phyloP scores from a whole-genome alignment of 2,329 filamentous ascomycete genomes.

The Botrytis aclada region DNA sequence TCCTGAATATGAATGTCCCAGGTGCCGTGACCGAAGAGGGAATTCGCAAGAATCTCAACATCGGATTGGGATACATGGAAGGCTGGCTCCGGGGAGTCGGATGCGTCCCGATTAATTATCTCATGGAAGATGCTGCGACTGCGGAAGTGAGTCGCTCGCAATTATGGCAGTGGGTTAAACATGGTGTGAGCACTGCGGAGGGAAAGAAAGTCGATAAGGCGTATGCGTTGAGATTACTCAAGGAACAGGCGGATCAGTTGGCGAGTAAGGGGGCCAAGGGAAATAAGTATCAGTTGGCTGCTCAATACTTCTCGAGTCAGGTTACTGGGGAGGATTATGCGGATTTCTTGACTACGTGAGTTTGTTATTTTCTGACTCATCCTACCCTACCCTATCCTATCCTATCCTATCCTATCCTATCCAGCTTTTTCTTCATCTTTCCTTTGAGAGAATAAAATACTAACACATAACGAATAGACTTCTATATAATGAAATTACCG shows the following conservation, averaged over 20 bases:
- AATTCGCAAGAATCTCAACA: slow-evolving; percentile 96
- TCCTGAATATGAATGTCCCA: slow-evolving; percentile 97
- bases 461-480: slow-evolving; percentile 50
- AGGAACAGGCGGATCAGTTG: slow-evolving; percentile 78
- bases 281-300: slow-evolving; percentile 88
- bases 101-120: slow-evolving; percentile 94
- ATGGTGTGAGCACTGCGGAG: slow-evolving; percentile 72
- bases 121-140: slow-evolving; percentile 98
- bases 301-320: slow-evolving; percentile 88
- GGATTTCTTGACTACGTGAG: slow-evolving; percentile 87
- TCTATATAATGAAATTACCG: slow-evolving; percentile 84
- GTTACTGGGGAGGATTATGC: slow-evolving; percentile 97
- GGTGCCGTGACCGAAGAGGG: slow-evolving; percentile 89
- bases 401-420: background rate
- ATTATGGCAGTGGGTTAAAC: slow-evolving; percentile 91
- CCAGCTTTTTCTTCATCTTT: background rate
- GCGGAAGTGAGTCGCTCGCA: slow-evolving; percentile 93
- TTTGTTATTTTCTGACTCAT: slow-evolving; percentile 24
- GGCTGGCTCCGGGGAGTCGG: slow-evolving; percentile 93
- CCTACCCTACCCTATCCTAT: background rate
- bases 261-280: slow-evolving; percentile 73
- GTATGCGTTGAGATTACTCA: slow-evolving; percentile 81
- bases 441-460: background rate
- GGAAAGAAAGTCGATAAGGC: slow-evolving; percentile 92
- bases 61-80: slow-evolving; percentile 97